Evolutionary conservation across 257 asterid species (phyloP).

Genomic region (Nicotiana attenuata): DNA sequence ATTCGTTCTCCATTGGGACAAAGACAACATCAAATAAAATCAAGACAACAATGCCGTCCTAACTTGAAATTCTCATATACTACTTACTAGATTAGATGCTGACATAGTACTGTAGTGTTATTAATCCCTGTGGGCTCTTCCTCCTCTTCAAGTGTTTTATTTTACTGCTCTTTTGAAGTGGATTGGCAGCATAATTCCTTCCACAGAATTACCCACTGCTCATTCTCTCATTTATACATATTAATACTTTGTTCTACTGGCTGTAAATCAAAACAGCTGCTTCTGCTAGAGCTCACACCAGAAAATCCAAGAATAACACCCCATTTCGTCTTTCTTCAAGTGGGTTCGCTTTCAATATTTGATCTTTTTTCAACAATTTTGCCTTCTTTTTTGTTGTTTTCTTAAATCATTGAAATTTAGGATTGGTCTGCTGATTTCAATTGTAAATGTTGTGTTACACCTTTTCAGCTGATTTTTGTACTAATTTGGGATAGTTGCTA

Average conservation of each 20-base stretch:
- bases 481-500: background rate
- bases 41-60: too few species aligned
- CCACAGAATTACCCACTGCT: too few species aligned
- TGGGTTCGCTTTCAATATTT: constrained; percentile 9
- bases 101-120: too few species aligned
- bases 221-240: too few species aligned
- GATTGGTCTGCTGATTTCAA: background rate
- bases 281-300: constrained; percentile 41
- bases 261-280: constrained; percentile 26
- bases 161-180: too few species aligned
- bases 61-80: too few species aligned
- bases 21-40: too few species aligned
- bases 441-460: background rate
- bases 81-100: too few species aligned
- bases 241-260: background rate
- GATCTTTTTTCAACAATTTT: background rate
- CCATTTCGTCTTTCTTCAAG: constrained; percentile 26
- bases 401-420: background rate
- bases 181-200: too few species aligned
- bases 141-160: too few species aligned
- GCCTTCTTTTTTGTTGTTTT: background rate
- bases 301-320: constrained; percentile 23
- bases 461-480: background rate
- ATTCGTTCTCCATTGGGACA: too few species aligned
- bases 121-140: too few species aligned